Conservation (phyloP, 306 rosid species). For the Delonix regia region DNA sequence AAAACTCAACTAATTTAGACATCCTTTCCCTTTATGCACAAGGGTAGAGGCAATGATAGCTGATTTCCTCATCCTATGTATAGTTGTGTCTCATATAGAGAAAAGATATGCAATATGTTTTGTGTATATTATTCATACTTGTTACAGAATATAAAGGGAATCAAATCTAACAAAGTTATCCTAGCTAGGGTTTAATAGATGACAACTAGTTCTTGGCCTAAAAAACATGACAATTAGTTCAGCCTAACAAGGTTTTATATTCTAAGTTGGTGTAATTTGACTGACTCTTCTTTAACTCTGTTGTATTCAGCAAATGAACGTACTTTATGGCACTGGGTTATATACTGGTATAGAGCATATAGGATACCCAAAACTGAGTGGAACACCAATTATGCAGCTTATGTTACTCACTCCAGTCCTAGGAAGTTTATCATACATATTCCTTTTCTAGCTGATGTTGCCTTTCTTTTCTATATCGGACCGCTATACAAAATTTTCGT, state of each 20-base stretch:
- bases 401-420: neutral
- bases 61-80: neutral
- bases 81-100: neutral
- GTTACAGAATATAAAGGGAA: neutral
- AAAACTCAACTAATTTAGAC: neutral
- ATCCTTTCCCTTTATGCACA: neutral
- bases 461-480: neutral
- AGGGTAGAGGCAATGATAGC: neutral
- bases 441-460: neutral
- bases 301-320: neutral
- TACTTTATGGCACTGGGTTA: neutral
- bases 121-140: neutral
- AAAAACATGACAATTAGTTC: neutral
- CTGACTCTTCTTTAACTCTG: neutral
- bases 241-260: neutral
- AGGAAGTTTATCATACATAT: neutral
- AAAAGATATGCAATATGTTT: neutral
- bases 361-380: neutral
- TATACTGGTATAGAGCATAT: neutral
- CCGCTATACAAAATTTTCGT: neutral
- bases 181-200: neutral
- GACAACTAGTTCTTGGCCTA: too few relatives aligned
- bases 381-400: neutral
- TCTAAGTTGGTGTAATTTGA: neutral
- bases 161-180: neutral